These are phyloP conservation scores for Aspergillus sp. DNA, from an alignment of 2,329 filamentous ascomycete species.

Conservation along the genomic window DNA sequence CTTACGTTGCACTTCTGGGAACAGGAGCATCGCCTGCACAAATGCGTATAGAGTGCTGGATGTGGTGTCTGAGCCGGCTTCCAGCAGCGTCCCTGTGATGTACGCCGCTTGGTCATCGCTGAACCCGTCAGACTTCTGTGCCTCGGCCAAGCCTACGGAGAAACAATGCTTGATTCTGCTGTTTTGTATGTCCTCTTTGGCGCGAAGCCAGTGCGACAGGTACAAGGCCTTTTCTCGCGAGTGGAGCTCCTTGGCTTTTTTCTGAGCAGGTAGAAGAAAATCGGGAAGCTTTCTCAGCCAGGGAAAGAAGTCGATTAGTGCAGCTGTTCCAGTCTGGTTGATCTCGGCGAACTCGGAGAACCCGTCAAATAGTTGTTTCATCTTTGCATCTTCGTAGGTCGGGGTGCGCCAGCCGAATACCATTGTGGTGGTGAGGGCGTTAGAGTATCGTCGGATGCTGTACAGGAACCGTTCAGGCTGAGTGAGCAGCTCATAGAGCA, in stretches of 20 bases:
- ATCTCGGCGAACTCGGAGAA: constrained; percentile 40
- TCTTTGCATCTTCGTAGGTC: constrained; percentile 39
- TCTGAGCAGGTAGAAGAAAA: constrained; percentile 32
- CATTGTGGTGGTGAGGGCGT: constrained; percentile 50
- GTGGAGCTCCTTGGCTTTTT: constrained; percentile 44
- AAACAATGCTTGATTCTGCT: constrained; percentile 30
- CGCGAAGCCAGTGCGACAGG: constrained; percentile 40
- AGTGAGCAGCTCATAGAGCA: constrained; percentile 48
- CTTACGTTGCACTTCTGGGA: constrained; percentile 39
- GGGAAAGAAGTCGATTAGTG: constrained; percentile 48
- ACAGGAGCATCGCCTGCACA: constrained; percentile 49
- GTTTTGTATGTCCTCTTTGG: constrained; percentile 33
- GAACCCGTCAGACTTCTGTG: constrained; percentile 31
- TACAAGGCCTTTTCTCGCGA: constrained; percentile 43
- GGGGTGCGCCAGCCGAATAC: constrained; percentile 48
- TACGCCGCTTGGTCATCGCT: constrained; percentile 34
- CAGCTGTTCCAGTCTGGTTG: constrained; percentile 41
- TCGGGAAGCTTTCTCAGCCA: constrained; percentile 46
- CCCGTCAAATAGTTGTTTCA: constrained; percentile 44
- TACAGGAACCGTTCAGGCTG: constrained; percentile 42
- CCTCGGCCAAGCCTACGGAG: constrained; percentile 22
- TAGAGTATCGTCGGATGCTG: constrained; percentile 49
- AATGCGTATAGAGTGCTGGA: constrained; percentile 48
- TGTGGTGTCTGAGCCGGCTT: constrained; percentile 52
- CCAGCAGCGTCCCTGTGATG: constrained; percentile 29